Evolutionary conservation across 257 asterid genomes (phyloP), one percentile per base, ranked within the genome.

Genomic region (Petunia secreta): DNA sequence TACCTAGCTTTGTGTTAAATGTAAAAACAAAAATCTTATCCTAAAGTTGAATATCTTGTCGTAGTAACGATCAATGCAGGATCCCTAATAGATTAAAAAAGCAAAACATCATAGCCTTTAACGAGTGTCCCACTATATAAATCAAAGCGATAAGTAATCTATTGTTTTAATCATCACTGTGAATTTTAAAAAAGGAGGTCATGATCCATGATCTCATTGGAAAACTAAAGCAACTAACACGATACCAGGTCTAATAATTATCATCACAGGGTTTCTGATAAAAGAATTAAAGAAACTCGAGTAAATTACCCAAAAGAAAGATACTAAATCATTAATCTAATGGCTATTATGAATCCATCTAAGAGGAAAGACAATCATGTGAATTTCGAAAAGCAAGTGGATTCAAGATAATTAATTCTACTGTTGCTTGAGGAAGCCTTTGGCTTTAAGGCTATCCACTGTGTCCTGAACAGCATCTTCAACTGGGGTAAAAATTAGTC

Each of bases 391-490:
- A 62, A 54, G 63, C 59, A 79, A 79, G 77, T 39, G 69, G 75
- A 38, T 54, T 77, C 4, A 62, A 79, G 65, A 79, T 62, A n/a
- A 38, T 48, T 8, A 67, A 15, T 84, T 52, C 10, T 41, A 4
- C 43, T 46, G 66, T 59, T 37, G 69, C 59, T 57, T 50, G 46
- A 84, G 67, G 50, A 76, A 71, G 64, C 87, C 91, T 75, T 85
- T 88, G 64, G 86, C 91, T 85, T 83, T 84, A 82, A 92, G 94
- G 81, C 97, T 93, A 40, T 58, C 80, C 59, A 95, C 94, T 9
- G 98, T 89, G 75, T 93, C 98, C 60, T 84, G 81, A 25, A 95
- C 84, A 81, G 97, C 95, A 85, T 89, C 97, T 88, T 92, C 98
- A 75, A 95, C 80, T 25, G 97, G 94, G 44, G 88, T 95, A 81